phyloP scores from a whole-genome alignment of 257 asterid genomes.

The Cinchona pubescens region DNA sequence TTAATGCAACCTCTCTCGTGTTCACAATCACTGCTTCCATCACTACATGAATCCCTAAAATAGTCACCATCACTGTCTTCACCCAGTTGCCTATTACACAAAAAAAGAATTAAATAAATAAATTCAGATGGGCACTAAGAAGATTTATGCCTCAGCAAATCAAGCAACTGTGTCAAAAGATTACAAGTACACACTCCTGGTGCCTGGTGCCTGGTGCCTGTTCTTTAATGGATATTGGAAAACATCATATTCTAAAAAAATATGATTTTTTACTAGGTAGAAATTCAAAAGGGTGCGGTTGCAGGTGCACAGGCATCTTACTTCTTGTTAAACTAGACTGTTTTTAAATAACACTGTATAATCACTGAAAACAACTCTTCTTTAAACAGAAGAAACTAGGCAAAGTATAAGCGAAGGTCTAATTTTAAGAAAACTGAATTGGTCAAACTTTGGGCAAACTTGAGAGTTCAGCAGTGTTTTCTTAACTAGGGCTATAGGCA shows the following conservation, averaged over 20 bases:
- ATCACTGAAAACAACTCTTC: background rate
- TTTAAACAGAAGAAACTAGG: background rate
- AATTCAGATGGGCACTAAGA: too few species aligned
- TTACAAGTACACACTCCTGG: background rate
- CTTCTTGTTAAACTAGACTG: background rate
- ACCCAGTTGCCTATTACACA: slow-evolving; percentile 54
- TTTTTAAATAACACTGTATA: background rate
- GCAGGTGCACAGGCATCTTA: background rate
- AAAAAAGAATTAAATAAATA: slow-evolving; percentile 7
- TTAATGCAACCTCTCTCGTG: slow-evolving; percentile 52
- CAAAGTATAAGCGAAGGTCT: background rate
- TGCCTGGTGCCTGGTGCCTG: background rate
- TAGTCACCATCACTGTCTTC: slow-evolving; percentile 86
- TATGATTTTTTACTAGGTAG: background rate
- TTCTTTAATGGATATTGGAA: background rate
- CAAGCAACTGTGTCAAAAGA: background rate
- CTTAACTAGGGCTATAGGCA: too few species aligned
- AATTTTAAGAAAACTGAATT: background rate
- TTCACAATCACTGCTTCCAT: slow-evolving; percentile 89
- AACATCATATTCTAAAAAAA: background rate
- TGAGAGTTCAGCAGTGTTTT: background rate
- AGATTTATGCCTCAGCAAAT: background rate
- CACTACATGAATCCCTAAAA: slow-evolving; percentile 84
- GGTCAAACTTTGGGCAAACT: background rate
- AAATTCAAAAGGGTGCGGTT: background rate